Evolutionary conservation across 176 grass and related monocot genomes (phyloP).

Genomic region (Musa beccarii): DNA sequence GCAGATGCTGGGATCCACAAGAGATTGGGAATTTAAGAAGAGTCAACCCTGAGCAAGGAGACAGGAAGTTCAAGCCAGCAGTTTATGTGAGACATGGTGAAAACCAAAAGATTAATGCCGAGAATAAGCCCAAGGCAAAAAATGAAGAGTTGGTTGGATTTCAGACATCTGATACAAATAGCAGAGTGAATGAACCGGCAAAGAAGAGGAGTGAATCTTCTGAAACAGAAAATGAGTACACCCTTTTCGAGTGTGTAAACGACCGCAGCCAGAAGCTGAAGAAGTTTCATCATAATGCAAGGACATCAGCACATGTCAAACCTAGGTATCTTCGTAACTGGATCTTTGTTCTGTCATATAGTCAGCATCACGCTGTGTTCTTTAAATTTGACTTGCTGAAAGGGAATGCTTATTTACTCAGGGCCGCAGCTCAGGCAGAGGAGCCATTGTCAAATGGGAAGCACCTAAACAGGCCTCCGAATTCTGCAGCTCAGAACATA

Average conservation of each 20-base stretch:
- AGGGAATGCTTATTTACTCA: slow-evolving; percentile 4
- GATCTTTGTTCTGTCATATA: not conserved
- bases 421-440: slow-evolving; percentile 31
- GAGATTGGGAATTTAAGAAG: slow-evolving; percentile 47
- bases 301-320: slow-evolving; percentile 33
- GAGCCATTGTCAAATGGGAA: slow-evolving; percentile 47
- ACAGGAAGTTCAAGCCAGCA: slow-evolving; percentile 1
- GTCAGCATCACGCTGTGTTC: not conserved
- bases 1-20: slow-evolving; percentile 38
- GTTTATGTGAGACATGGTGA: not conserved
- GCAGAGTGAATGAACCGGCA: slow-evolving; percentile 15
- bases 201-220: slow-evolving; percentile 16
- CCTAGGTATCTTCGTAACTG: not conserved
- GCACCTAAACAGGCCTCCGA: slow-evolving; percentile 14
- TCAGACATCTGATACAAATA: not conserved
- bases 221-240: slow-evolving; percentile 44
- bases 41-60: slow-evolving; percentile 16
- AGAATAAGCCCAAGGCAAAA: slow-evolving; percentile 18
- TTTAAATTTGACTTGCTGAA: not conserved
- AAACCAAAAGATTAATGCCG: slow-evolving; percentile 24
- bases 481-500: not conserved
- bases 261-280: slow-evolving; percentile 26
- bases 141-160: not conserved
- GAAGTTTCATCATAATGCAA: slow-evolving; percentile 26
- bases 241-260: slow-evolving; percentile 21